Evolutionary conservation across 148 eudicot genomes (phyloP), one percentile per base, ranked within the genome.

Genomic region (Amaranthus hypochondriacus): DNA sequence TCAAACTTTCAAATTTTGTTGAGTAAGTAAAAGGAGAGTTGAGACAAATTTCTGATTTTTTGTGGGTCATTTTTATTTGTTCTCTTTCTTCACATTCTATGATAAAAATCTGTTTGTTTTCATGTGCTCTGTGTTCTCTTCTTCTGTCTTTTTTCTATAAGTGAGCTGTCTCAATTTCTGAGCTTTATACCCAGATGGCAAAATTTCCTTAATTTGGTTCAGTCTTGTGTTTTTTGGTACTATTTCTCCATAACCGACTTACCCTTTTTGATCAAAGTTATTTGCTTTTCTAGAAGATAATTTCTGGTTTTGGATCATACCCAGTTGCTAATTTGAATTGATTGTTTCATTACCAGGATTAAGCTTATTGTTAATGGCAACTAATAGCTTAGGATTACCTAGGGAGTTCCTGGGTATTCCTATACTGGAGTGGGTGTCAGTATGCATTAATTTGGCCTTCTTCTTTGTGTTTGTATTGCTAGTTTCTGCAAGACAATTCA

Each of bases 361-460:
- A 47, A 11, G 55, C 62, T 43, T 68, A 77, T 54, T 69, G 56
- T 76, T 58, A 49, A 54, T 74, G 50, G 78, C 72, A 48, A 14
- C 43, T 44, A 78, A 75, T 56, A 70, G 76, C 60, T 71, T 73
- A 28, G 39, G 39, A 28, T 28, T 28, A 55, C 58, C 76, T 51
- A 70, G 57, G 53, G 73, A 76, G 56, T 81, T 89, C 75, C 76
- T 75, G 62, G 86, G 80, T 55, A 73, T 90, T 69, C 84, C 90
- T 44, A 64, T 75, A 47, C 84, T 92, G 81, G 97, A 92, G 66
- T 77, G 86, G 56, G 75, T 87, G 50, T 86, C 91, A 69, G 71
- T 85, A 62, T 89, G 90, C 88, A 79, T 87, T 68, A 89, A 89
- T 82, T 78, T 85, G 81, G 90, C 91, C 69, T 75, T 92, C 74